Evolutionary conservation across 2,329 filamentous ascomycete genomes (phyloP).

Genomic region (Neonectria punicea): DNA sequence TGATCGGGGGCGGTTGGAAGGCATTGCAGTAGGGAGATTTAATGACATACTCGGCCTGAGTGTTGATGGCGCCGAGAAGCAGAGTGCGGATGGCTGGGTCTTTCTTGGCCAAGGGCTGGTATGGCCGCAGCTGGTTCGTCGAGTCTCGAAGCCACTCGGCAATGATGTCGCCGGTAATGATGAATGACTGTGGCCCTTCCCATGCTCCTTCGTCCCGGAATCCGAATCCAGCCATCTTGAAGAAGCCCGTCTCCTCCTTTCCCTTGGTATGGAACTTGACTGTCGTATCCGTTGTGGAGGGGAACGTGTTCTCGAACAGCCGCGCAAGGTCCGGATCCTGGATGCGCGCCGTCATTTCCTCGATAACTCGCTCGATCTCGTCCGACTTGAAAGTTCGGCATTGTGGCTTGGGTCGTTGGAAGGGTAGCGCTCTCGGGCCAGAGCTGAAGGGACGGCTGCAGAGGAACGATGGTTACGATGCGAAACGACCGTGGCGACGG

Average conservation of each 20-base stretch:
- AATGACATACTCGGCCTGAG: conserved; percentile 94
- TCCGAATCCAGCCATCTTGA: conserved; percentile 47
- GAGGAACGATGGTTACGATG: conserved; percentile 16
- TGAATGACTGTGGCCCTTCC: conserved; percentile 89
- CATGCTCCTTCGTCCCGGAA: conserved; percentile 69
- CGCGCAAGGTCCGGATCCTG: conserved; percentile 88
- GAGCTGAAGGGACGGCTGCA: conserved; percentile 79
- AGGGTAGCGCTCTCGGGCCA: conserved; percentile 83
- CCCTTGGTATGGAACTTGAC: conserved; percentile 85
- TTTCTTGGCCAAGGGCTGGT: conserved; percentile 84
- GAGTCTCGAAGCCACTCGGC: conserved; percentile 94
- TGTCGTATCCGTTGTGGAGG: conserved; percentile 86
- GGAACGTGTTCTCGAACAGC: conserved; percentile 95
- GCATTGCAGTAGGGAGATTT: conserved; percentile 97
- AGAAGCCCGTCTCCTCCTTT: conserved; percentile 52
- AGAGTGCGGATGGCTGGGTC: conserved; percentile 82
- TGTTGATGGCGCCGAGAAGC: conserved; percentile 94
- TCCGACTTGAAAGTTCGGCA: conserved; percentile 93
- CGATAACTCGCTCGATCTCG: conserved; percentile 87
- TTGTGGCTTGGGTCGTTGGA: conserved; percentile 80
- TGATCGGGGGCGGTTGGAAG: conserved; percentile 92
- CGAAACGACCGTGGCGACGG: not conserved
- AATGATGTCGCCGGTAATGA: conserved; percentile 93
- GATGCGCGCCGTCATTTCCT: conserved; percentile 82
- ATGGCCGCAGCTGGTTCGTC: conserved; percentile 92